Evolutionary conservation across 176 grass and related monocot species (phyloP), one percentile per base, ranked within the genome.

Genomic region (Saccharum spontaneum): DNA sequence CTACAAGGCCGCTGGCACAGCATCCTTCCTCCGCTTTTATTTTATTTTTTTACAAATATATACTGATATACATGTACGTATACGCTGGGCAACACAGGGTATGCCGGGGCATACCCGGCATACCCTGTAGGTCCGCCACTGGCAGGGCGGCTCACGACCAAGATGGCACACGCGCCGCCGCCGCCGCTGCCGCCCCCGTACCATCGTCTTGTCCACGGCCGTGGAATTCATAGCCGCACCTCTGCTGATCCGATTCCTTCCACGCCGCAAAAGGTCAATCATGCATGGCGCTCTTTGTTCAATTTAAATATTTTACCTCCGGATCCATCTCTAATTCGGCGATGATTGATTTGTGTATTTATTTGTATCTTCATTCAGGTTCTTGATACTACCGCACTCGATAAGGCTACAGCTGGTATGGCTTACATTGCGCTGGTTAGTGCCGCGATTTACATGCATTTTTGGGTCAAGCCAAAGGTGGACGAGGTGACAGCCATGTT

Each of bases 211-310:
- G 6, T 67, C 17, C 65, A 7, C 30, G 15, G 34, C 31, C 65
- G 65, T 67, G 65, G 65, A 37, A 2, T 67, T 36, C 65, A 36
- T 18, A 37, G 31, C 65, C 14, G 13, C 16, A 67, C 13, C 4
- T 18, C 65, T 33, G 2, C 39, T 40, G 24, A 97, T 97, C 76
- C 94, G 95, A 8, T 23, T 61, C 8, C 22, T 24, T 61, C 57
- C 22, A 61, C 57, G 8, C n/a, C 22, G 7, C 2, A 40, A 3
- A 3, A 37, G 36, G 36, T 44, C 8, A 44, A 11, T 44, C 41
- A 44, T 44, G 41, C 41, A 46, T 46, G 12, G 4, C 6, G 22
- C 4, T 65, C 4, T 31, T 65, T 65, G 26, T 65, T 65, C 26
- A 65, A 31, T 65, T 15, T 7, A 7, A 45, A 0, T 45, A 45